Evolutionary conservation across 257 asterid genomes (phyloP).

Genomic region (Thymus quinquecostatus): DNA sequence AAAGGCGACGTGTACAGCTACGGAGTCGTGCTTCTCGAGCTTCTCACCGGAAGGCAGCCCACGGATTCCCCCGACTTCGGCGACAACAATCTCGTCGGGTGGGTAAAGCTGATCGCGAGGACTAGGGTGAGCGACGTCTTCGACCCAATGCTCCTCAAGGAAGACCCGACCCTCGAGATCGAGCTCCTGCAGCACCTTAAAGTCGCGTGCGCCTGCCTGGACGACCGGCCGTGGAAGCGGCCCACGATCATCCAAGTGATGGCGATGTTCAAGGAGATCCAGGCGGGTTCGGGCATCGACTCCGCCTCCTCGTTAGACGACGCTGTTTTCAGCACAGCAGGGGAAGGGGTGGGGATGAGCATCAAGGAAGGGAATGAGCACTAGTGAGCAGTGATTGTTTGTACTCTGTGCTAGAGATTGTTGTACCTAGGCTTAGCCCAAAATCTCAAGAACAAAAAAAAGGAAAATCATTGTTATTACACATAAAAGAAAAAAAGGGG

Average conservation of each 20-base stretch:
- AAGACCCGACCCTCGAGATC: constrained; percentile 72
- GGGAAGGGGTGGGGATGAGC: constrained; percentile 73
- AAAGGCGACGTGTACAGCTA: constrained; percentile 95
- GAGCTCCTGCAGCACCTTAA: constrained; percentile 77
- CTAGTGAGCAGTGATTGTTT: constrained; percentile 41
- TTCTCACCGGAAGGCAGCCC: constrained; percentile 80
- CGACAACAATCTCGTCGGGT: constrained; percentile 90
- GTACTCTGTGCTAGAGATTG: constrained; percentile 29
- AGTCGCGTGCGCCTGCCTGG: constrained; percentile 79
- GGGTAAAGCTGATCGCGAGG: constrained; percentile 82
- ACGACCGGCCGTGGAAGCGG: constrained; percentile 80
- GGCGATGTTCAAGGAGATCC: constrained; percentile 85
- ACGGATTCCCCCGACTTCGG: constrained; percentile 92
- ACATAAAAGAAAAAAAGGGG: constrained; percentile 35
- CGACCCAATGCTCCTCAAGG: constrained; percentile 61
- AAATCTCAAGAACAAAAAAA: constrained; percentile 7
- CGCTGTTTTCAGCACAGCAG: constrained; percentile 39
- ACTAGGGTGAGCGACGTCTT: constrained; percentile 70
- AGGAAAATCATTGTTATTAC: constrained; percentile 45
- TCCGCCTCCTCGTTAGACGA: constrained; percentile 58
- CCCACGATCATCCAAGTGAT: constrained; percentile 88
- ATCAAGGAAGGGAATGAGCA: constrained; percentile 87
- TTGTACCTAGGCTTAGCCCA: constrained; percentile 51
- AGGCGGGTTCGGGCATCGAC: constrained; percentile 73
- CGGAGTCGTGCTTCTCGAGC: constrained; percentile 90